A percentile compares a stretch with the other conserved stretches of the same genome.
phyloP scores from a whole-genome alignment of 192 early-diverging fungal genomes.

The Coemansia sp. region DNA sequence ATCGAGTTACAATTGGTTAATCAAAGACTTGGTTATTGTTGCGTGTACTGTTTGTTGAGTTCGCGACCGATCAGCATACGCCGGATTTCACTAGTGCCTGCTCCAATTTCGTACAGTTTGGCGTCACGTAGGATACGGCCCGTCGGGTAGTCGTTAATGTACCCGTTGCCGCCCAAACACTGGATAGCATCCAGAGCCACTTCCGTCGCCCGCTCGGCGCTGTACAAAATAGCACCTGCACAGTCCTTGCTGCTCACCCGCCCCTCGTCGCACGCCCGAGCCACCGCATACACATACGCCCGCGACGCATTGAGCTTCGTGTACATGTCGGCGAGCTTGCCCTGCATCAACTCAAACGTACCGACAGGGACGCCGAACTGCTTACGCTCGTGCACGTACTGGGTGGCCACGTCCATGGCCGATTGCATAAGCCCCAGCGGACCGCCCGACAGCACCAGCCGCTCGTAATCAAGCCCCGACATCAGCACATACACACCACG shows the following conservation, averaged over 20 bases:
- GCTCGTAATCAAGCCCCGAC: conserved; percentile 90
- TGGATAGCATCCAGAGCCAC: conserved; percentile 91
- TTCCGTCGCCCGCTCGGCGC: conserved; percentile 92
- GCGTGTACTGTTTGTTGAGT: conserved; percentile 66
- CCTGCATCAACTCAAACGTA: conserved; percentile 89
- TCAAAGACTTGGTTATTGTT: not conserved
- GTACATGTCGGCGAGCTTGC: conserved; percentile 97
- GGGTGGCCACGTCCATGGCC: conserved; percentile 75
- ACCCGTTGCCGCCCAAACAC: conserved; percentile 93
- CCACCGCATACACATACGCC: conserved; percentile 88
- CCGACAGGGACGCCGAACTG: conserved; percentile 87
- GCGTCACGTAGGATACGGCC: conserved; percentile 89
- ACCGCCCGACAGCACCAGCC: conserved; percentile 86
- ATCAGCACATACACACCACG: conserved; percentile 94
- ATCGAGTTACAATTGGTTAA: no score
- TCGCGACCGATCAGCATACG: conserved; percentile 87
- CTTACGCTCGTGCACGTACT: conserved; percentile 83
- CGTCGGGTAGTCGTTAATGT: conserved; percentile 88
- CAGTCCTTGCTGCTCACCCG: conserved; percentile 87
- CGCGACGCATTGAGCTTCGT: conserved; percentile 91
- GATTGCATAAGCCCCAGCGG: conserved; percentile 91
- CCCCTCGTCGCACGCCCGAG: conserved; percentile 79
- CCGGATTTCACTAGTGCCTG: conserved; percentile 92
- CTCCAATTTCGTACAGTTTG: conserved; percentile 96
- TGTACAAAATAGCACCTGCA: conserved; percentile 90